phyloP scores from a whole-genome alignment of 371 early-diverging fungal species.

The Mucor lusitanicus region DNA sequence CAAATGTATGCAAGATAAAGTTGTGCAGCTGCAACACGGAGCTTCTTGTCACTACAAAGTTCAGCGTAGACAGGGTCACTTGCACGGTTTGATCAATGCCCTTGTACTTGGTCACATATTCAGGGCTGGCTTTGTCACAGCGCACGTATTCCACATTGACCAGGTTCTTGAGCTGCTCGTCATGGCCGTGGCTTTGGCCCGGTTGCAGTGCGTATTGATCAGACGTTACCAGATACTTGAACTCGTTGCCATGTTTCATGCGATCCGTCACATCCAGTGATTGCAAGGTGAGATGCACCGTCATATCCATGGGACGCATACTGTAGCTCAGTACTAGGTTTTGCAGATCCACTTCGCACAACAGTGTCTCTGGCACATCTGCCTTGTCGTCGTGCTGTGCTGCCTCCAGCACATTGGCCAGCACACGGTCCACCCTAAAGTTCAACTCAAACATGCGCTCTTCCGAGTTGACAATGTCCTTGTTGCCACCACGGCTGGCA shows the following conservation, averaged over 20 bases:
- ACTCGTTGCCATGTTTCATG: constrained; percentile 62
- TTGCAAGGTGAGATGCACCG: constrained; percentile 71
- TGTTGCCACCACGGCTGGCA: background rate
- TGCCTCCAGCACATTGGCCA: constrained; percentile 60
- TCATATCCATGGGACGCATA: constrained; percentile 75
- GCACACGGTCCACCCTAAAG: constrained; percentile 75
- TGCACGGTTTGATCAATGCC: constrained; percentile 84
- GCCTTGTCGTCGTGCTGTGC: constrained; percentile 23
- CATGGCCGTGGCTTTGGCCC: constrained; percentile 18
- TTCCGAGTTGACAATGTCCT: constrained; percentile 13
- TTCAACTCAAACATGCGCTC: constrained; percentile 56
- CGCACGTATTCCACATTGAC: constrained; percentile 76
- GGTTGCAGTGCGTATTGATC: constrained; percentile 37
- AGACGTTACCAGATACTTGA: constrained; percentile 71
- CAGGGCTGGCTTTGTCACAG: constrained; percentile 75
- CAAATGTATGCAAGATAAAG: constrained; percentile 87
- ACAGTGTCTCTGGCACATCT: constrained; percentile 42
- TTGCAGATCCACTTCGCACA: constrained; percentile 76
- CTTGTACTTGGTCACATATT: constrained; percentile 72
- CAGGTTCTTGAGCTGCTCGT: constrained; percentile 50
- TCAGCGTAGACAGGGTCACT: constrained; percentile 81
- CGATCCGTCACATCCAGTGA: constrained; percentile 81
- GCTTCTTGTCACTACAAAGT: constrained; percentile 82
- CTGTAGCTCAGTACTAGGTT: constrained; percentile 70
- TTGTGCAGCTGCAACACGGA: constrained; percentile 86